Evolutionary conservation across 352 stramenopile species (phyloP).

Genomic region (Phytophthora capsici): DNA sequence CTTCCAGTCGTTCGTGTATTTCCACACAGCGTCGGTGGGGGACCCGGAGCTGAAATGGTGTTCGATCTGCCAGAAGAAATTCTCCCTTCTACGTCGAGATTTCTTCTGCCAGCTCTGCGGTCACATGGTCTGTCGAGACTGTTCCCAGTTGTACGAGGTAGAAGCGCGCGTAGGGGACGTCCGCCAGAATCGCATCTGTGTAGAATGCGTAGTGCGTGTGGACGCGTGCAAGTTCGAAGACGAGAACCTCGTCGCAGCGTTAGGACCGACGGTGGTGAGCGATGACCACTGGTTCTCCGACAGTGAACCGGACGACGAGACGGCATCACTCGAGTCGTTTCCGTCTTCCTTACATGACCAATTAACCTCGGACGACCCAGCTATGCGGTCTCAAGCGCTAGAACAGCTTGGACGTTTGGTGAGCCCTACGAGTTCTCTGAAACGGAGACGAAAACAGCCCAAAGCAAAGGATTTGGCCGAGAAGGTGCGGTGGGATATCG

Average conservation of each 20-base stretch:
- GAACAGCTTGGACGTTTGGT: slow-evolving; percentile 46
- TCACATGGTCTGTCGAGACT: slow-evolving; percentile 50
- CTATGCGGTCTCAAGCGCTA: slow-evolving; percentile 39
- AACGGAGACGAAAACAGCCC: slow-evolving; percentile 15
- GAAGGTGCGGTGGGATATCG: slow-evolving; percentile 40
- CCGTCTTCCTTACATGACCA: slow-evolving; percentile 24
- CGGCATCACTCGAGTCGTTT: slow-evolving; percentile 16
- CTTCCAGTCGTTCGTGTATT: slow-evolving; percentile 69
- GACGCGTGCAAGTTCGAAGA: slow-evolving; percentile 60
- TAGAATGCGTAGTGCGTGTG: slow-evolving; percentile 56
- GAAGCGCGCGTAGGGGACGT: slow-evolving; percentile 49
- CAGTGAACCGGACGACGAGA: slow-evolving; percentile 30
- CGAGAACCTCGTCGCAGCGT: slow-evolving; percentile 48
- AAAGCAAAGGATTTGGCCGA: slow-evolving; percentile 31
- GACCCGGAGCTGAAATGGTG: slow-evolving; percentile 31
- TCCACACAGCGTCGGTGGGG: slow-evolving; percentile 23
- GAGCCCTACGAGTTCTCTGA: slow-evolving; percentile 11
- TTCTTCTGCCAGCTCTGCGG: slow-evolving; percentile 61
- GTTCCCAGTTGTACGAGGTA: slow-evolving; percentile 56
- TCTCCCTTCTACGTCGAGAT: slow-evolving; percentile 48
- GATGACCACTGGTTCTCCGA: slow-evolving; percentile 44
- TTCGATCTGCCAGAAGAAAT: slow-evolving; percentile 47
- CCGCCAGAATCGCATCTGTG: slow-evolving; percentile 50
- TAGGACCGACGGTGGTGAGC: slow-evolving; percentile 47
- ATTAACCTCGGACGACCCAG: slow-evolving; percentile 44